Base-by-base conservation (phyloP, 2,329 filamentous ascomycete species). In the Didymosphaeria variabile region DNA sequence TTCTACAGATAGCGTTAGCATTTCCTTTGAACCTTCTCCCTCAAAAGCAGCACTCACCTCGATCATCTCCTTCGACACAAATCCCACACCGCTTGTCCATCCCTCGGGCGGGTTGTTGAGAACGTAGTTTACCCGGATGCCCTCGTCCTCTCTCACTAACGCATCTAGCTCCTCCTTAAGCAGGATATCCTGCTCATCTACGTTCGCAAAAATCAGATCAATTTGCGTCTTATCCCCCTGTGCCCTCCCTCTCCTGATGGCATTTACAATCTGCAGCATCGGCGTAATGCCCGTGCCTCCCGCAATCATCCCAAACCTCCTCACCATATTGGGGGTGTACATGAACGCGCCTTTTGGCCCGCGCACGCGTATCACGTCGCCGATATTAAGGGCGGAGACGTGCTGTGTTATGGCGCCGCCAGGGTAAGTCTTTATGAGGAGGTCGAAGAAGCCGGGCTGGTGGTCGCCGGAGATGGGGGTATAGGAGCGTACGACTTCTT, bases 311-410 rank as follows among this genome's bases (percentile, higher is more conserved):
- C 94, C 95, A 71, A 99, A 97, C 81, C 92, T 92, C 67, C 92
- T 90, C 71, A 94, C 92, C 91, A 99, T 94, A 85, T 97, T 97
- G 71, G 94, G 93, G 19, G 90, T 92, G 83, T 99, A 99, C 65
- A 97, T 91, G 86, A 99, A 97, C 71, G 94, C 94, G 71, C 95
- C 95, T 87, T 98, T 98, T 80, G 95, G 95, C 10, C 95, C 95
- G 72, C 88, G 89, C 72, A 97, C 90, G 78, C 92, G 92, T 86
- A 98, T 95, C 63, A 87, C 90, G 80, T 80, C 71, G 64, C 94
- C 94, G 62, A 97, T 86, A 65, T 87, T 87, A 64, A 99, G 87
- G 15, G 87, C 88, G 50, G 93, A 92, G 83, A 99, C 89, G 82
- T 97, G 86, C 83, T 93, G 94, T 79, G 92, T 96, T 85, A 99